Evolutionary conservation across 129 eudicot genomes (phyloP), one percentile per base, ranked within the genome.

Genomic region (Lactuca saligna): DNA sequence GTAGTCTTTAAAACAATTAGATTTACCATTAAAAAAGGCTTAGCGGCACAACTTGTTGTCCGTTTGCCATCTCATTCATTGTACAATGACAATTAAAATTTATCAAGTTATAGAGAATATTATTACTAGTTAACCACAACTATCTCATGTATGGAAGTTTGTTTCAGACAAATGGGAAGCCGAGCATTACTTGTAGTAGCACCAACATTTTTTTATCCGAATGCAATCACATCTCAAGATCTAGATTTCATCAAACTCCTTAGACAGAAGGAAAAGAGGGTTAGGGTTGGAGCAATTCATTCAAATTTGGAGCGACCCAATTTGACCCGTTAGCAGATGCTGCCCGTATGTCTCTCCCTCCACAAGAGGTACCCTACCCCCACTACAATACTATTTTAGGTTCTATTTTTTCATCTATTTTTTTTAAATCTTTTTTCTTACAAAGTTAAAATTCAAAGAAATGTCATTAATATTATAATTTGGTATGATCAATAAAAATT

Each of bases 291-390:
- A 61, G 80, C 86, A 0, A 79, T 57, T 16, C 70, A 61, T 62
- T 89, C 84, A 49, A 78, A 81, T 66, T 84, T 86, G 38, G 88
- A 86, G 13, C 84, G 95, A 14, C 95, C 96, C 54, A 79, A 92
- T 77, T 83, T 92, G 50, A 38, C 69, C 17, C 87, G 83, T 51
- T 89, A 66, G 95, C 96, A 6, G 79, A 89, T 78, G 83, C 85
- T 5, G 98, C 98, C 55, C 96, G 96, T 10, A 88, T 92, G 54
- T 88, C 95, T 51, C 90, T 92, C 78, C 84, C 91, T 68, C 88
- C 84, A 44, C 61, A 79, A 17, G 80, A 88, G 80, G 96, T 91
- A 78, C 13, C 29, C 20, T 0, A 20, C 20, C 20, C 20, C 20
- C 63, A 10, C 31, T 61, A 51, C 12, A 7, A 42, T 9, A 42